These are phyloP conservation scores for Termitomyces sp. DNA, from an alignment of 768 basidiomycete species.

Conservation along the genomic window DNA sequence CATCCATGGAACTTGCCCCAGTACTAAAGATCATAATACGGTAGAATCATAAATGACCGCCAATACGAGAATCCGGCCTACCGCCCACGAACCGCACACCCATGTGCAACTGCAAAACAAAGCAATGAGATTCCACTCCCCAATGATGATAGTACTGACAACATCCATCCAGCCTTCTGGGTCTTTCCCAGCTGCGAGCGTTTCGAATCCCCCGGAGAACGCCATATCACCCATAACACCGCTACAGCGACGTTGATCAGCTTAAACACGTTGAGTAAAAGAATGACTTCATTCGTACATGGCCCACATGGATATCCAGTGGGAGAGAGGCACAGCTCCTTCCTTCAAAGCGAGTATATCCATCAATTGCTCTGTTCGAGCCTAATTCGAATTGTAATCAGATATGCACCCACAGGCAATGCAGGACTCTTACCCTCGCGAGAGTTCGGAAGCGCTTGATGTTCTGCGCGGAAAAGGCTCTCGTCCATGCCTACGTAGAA, in stretches of 20 bases:
- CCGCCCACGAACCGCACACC: conserved; percentile 15
- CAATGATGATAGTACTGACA: not conserved
- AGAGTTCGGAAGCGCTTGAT: not conserved
- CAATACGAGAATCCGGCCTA: not conserved
- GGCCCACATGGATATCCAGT: conserved; percentile 15
- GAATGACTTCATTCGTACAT: conserved; percentile 7
- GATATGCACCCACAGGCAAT: not conserved
- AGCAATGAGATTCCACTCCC: not conserved
- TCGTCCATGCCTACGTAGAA: not conserved
- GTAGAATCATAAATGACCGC: not conserved
- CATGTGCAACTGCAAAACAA: conserved; percentile 10
- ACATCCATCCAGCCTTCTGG: conserved; percentile 20
- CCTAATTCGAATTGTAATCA: not conserved
- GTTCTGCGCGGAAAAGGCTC: not conserved
- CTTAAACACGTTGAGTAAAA: not conserved
- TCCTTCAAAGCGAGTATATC: not conserved
- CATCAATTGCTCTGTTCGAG: not conserved
- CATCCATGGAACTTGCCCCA: conserved; percentile 21
- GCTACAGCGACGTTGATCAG: conserved; percentile 1
- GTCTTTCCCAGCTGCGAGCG: conserved; percentile 16
- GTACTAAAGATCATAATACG: conserved; percentile 2
- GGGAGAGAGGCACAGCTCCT: conserved; percentile 7
- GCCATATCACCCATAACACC: conserved; percentile 22
- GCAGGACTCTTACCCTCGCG: not conserved
- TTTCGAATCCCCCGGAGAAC: conserved; percentile 22